phyloP scores from a whole-genome alignment of 176 grass and related monocot genomes.

The Oryza coarctata region DNA sequence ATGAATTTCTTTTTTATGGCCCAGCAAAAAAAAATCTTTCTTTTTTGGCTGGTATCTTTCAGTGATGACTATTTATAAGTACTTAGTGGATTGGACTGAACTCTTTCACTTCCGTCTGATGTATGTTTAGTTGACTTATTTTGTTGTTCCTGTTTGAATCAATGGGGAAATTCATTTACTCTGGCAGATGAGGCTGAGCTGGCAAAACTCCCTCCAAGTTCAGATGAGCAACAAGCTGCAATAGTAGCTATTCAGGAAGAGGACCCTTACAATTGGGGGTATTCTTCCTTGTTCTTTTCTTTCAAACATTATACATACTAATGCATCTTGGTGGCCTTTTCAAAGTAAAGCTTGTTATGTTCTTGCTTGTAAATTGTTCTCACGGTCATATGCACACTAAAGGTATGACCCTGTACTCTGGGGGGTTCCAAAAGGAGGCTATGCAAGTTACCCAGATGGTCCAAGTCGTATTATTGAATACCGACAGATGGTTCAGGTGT shows the following conservation, averaged over 20 bases:
- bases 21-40: background rate
- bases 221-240: conserved; percentile 81
- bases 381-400: conserved; percentile 39
- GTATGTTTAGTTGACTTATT: conserved; percentile 18
- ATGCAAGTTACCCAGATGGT: conserved; percentile 80
- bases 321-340: background rate
- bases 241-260: conserved; percentile 74
- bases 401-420: conserved; percentile 90
- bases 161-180: conserved; percentile 21
- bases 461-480: conserved; percentile 82
- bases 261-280: conserved; percentile 96
- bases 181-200: conserved; percentile 74
- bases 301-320: conserved; percentile 12
- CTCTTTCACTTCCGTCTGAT: background rate
- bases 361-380: background rate
- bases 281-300: conserved; percentile 20
- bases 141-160: conserved; percentile 9
- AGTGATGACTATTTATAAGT: background rate
- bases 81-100: conserved; percentile 10
- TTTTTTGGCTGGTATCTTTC: conserved; percentile 6
- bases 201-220: conserved; percentile 64
- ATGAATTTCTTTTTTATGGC: conserved; percentile 11
- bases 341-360: background rate
- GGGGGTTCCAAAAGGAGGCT: conserved; percentile 97
- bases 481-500: conserved; percentile 84